Conservation (phyloP, 257 asterid species). For the Scutellaria galericulata region DNA sequence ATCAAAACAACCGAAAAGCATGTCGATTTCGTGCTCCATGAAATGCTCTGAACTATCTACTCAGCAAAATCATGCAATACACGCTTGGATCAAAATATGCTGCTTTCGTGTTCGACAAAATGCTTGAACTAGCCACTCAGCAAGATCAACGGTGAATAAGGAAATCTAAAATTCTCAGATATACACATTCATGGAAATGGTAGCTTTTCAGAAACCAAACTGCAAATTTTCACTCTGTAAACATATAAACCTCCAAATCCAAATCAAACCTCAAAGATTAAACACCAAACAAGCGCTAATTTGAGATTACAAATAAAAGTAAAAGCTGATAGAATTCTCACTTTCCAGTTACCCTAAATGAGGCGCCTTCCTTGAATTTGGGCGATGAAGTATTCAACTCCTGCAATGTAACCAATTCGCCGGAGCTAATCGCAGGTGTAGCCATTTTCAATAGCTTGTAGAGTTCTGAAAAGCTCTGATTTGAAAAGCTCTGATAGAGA, state of each 20-base stretch:
- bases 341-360: constrained; percentile 91
- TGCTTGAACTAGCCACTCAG: not conserved
- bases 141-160: not conserved
- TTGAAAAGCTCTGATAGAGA: too few relatives aligned
- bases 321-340: constrained; percentile 38
- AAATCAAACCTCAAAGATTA: not conserved
- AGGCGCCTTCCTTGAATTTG: constrained; percentile 72
- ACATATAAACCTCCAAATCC: not conserved
- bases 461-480: not conserved
- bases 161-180: not conserved
- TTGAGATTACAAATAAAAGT: not conserved
- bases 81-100: not conserved
- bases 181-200: not conserved
- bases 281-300: not conserved
- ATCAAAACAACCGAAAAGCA: too few relatives aligned
- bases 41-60: too few relatives aligned
- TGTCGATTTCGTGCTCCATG: too few relatives aligned
- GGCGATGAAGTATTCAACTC: constrained; percentile 77
- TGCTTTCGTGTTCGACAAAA: constrained; percentile 17
- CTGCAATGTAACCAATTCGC: constrained; percentile 69
- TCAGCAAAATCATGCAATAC: too few relatives aligned
- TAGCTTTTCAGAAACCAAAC: constrained; percentile 1
- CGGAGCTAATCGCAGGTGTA: constrained; percentile 50
- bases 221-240: not conserved
- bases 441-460: constrained; percentile 47